Evolutionary conservation across 148 eudicot genomes (phyloP).

Genomic region (Camellia granthamiana): DNA sequence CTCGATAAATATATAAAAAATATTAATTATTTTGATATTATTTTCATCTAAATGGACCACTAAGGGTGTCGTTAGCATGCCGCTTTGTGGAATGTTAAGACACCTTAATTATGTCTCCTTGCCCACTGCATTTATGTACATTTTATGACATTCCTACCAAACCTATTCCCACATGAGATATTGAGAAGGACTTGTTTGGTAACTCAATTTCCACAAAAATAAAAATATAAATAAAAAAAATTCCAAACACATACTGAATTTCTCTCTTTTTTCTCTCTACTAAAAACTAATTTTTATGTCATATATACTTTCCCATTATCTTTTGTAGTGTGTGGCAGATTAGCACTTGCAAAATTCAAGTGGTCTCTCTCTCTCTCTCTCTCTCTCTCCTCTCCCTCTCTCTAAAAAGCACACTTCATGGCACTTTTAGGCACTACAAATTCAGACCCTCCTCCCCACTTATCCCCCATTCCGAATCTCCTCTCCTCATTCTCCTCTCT

Average conservation of each 20-base stretch:
- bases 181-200: neutral
- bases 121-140: neutral
- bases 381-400: slow-evolving; percentile 28
- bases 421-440: slow-evolving; percentile 54
- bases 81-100: no score
- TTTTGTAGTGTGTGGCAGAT: slow-evolving; percentile 11
- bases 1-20: no score
- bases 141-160: neutral
- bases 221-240: neutral
- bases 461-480: slow-evolving; percentile 28
- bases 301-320: slow-evolving; percentile 20
- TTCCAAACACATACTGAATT: neutral
- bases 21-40: no score
- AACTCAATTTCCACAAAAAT: neutral
- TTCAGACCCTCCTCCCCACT: slow-evolving; percentile 29
- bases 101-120: neutral
- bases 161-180: neutral
- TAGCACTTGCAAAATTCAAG: slow-evolving; percentile 12
- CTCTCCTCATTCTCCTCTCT: slow-evolving; percentile 1
- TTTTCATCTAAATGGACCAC: no score
- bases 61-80: no score
- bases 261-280: neutral
- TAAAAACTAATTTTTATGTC: neutral
- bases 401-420: slow-evolving; percentile 14
- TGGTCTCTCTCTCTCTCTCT: slow-evolving; percentile 17